Base-by-base conservation (phyloP, 768 basidiomycete species). In the Podaxis sp. region DNA sequence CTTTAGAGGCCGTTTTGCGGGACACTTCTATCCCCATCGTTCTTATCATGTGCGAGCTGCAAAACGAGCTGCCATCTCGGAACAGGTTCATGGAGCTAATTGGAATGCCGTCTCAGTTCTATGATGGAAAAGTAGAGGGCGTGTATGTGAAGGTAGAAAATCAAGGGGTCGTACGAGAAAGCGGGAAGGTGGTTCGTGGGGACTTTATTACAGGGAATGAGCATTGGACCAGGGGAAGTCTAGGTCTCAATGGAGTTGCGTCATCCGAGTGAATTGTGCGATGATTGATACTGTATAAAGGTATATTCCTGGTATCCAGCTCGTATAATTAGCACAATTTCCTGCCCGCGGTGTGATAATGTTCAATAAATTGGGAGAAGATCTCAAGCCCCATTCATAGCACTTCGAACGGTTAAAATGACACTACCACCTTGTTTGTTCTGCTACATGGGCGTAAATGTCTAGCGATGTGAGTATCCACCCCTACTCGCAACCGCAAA, bases 201-300 rank as follows among this genome's bases (percentile, higher is more conserved):
- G 85, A 86, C 69, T 87, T 87, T 64, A 85, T 87, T 65, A 76
- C 84, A 58, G 85, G 86, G 2, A 85, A 87, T 66, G 84, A 86
- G 63, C 85, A 86, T 67, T 87, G 86, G 85, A 78, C 77, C 10
- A 79, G 74, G 68, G 81, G 79, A 0, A 73, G 70, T 11, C 6
- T 58, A 3, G 17, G 38, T 1, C 54, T 28, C 49, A 50, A 50
- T 24, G 49, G 22, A 15, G 13, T 50, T 22, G 12, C 24, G 13
- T 26, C 49, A 3, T 28, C 20, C 10, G 20, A 50, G 3, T 24
- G 22, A 8, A 20, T 68, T 71, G 71, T 1, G 73, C 72, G 10
- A 72, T 70, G 0, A 74, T 73, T 58, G 68, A 70, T 52, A 72
- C 71, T 67, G 69, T 52, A 71, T 70, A 0, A 64, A 65, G 10